phyloP scores from a whole-genome alignment of 495 filamentous ascomycete species.

The Neurospora africana region DNA sequence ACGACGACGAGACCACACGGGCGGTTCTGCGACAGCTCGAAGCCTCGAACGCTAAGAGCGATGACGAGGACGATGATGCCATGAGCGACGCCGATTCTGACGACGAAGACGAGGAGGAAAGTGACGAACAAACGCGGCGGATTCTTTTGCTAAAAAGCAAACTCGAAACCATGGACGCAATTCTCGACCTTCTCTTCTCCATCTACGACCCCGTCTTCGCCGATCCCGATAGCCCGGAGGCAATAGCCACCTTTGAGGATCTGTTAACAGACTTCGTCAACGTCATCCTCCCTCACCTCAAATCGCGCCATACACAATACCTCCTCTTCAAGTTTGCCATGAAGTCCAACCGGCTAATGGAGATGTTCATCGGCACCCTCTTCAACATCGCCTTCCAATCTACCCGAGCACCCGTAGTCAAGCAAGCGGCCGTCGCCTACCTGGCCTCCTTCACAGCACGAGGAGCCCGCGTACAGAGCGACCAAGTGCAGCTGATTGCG shows the following conservation, averaged over 20 bases:
- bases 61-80: slow-evolving; percentile 47
- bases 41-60: slow-evolving; percentile 27
- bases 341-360: slow-evolving; percentile 57
- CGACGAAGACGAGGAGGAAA: slow-evolving; percentile 37
- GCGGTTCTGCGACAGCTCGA: slow-evolving; percentile 35
- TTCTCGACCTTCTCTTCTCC: slow-evolving; percentile 79
- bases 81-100: slow-evolving; percentile 43
- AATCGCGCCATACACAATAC: slow-evolving; percentile 24
- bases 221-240: slow-evolving; percentile 36
- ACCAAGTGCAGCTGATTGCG: slow-evolving; percentile 67
- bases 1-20: slow-evolving; percentile 40
- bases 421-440: slow-evolving; percentile 82
- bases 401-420: slow-evolving; percentile 52
- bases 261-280: slow-evolving; percentile 71
- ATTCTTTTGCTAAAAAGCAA: slow-evolving; percentile 61
- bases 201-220: slow-evolving; percentile 64
- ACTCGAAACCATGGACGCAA: slow-evolving; percentile 84
- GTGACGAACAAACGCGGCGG: slow-evolving; percentile 32
- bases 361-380: slow-evolving; percentile 71
- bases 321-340: slow-evolving; percentile 88
- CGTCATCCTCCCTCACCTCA: slow-evolving; percentile 61
- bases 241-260: slow-evolving; percentile 51
- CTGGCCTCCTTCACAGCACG: slow-evolving; percentile 76
- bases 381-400: slow-evolving; percentile 47
- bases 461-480: slow-evolving; percentile 65